Percentiles rank a stretch among this genome's conserved stretches.
phyloP scores from a whole-genome alignment of 1,284 basidiomycete genomes.

The Leccinum ponderosum region DNA sequence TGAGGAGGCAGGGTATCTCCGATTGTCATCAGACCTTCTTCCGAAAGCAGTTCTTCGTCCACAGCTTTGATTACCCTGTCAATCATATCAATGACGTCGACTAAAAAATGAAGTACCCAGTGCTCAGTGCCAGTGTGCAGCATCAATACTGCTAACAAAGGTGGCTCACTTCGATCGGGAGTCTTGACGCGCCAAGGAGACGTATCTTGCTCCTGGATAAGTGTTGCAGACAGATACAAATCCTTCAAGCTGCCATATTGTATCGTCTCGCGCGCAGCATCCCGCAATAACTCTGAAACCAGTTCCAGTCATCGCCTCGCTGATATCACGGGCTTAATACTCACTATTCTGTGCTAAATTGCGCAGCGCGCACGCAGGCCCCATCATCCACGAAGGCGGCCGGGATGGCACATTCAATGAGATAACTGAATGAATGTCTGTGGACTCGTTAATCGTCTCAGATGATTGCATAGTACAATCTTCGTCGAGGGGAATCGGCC shows the following conservation, averaged over 20 bases:
- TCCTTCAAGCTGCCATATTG: conserved; percentile 22
- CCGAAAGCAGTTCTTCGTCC: conserved; percentile 17
- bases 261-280: neutral
- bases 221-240: conserved; percentile 17
- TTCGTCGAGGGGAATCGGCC: neutral
- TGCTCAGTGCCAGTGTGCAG: neutral
- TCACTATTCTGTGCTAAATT: conserved; percentile 15
- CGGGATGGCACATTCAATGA: neutral
- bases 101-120: conserved; percentile 4
- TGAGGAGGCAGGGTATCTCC: conserved; percentile 20
- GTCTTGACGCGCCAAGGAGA: conserved; percentile 15
- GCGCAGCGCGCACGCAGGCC: neutral
- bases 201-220: conserved; percentile 20
- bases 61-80: conserved; percentile 26
- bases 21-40: conserved; percentile 23
- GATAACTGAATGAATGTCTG: neutral
- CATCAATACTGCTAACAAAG: neutral
- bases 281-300: conserved; percentile 7
- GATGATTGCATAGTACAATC: neutral
- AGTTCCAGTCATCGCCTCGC: neutral
- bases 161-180: conserved; percentile 18
- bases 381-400: neutral
- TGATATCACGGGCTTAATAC: neutral
- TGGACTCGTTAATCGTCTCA: neutral
- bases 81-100: conserved; percentile 18